Evolutionary conservation across 2,329 filamentous ascomycete species (phyloP), one percentile per base, ranked within the genome.

Genomic region (Diaporthe caulivora): DNA sequence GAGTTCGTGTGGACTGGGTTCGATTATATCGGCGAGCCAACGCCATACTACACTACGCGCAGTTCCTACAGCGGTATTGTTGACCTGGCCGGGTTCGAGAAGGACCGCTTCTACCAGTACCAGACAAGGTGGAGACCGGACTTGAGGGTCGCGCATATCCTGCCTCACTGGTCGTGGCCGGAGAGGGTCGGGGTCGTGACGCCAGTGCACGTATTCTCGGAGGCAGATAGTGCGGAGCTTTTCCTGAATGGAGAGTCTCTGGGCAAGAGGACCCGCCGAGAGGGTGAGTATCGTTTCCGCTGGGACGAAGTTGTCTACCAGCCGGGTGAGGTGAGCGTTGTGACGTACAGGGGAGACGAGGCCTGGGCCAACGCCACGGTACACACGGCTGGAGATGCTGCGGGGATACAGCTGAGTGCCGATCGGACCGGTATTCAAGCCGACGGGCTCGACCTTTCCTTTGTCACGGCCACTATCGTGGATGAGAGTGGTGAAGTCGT

Each of bases 141-240:
- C 21, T 70, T 87, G 0, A 79, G 76, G 1, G 84, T 86, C 79
- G 88, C 86, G 4, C 87, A 90, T 76, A 85, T 90, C 24, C 82
- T 90, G 0, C 88, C 88, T 2, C 88, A 90, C 77, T 90, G 88
- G 88, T 89, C 82, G 21, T 90, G 87, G 86, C 84, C 86, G 0
- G 83, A 85, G 21, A 80, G 87, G 0, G 81, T 82, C 0, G 86
- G 86, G 1, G 75, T 84, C 71, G 80, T 85, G 1, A 90, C 88
- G 5, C 88, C 88, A 0, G 87, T 90, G 0, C 87, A 90, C 76
- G 87, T 89, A 0, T 89, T 88, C 75, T 83, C 87, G 0, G 80
- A 84, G 0, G 88, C 81, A 3, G 86, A 89, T 74, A 86, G 88
- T 76, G 88, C 87, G 5, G 88, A 90, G 80, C 79, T 90, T 2